These are phyloP conservation scores for Ilyonectria destructans DNA, from an alignment of 2,329 filamentous ascomycete species.

Conservation along the genomic window DNA sequence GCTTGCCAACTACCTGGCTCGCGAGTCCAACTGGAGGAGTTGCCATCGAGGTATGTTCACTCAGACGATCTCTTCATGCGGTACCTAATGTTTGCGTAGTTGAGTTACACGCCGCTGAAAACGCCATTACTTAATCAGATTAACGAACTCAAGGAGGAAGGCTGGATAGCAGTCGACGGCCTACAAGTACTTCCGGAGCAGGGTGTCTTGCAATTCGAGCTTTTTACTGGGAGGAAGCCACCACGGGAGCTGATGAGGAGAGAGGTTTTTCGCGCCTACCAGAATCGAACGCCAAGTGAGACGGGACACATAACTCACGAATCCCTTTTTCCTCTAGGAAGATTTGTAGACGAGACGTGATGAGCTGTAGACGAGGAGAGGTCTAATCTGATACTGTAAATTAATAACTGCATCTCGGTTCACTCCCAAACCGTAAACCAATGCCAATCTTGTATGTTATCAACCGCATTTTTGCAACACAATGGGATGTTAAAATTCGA, in stretches of 20 bases:
- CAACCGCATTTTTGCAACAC: too few relatives aligned
- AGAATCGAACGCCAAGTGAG: neutral
- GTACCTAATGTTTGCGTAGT: slow-evolving; percentile 54
- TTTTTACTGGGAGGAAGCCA: slow-evolving; percentile 73
- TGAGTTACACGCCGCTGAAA: slow-evolving; percentile 29
- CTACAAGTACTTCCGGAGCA: slow-evolving; percentile 74
- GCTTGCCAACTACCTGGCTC: slow-evolving; percentile 71
- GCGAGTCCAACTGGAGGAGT: slow-evolving; percentile 73
- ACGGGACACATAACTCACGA: neutral
- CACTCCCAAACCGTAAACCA: too few relatives aligned
- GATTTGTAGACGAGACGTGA: neutral
- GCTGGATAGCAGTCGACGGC: slow-evolving; percentile 74
- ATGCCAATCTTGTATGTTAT: too few relatives aligned
- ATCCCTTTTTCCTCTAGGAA: neutral
- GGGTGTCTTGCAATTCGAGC: slow-evolving; percentile 74
- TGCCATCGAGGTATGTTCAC: slow-evolving; percentile 58
- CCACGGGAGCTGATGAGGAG: slow-evolving; percentile 68
- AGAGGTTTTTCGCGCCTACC: slow-evolving; percentile 22
- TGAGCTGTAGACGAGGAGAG: neutral
- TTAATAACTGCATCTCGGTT: too few relatives aligned
- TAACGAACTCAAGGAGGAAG: slow-evolving; percentile 60
- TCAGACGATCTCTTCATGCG: slow-evolving; percentile 56
- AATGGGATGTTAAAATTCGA: too few relatives aligned
- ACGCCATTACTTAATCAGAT: slow-evolving; percentile 69
- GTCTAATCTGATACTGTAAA: too few relatives aligned